Percentiles rank a stretch among this genome's conserved stretches.
These are phyloP conservation scores for Yamadazyma buinensis DNA, from an alignment of 1,139 yeast genomes.

Conservation along the genomic window DNA sequence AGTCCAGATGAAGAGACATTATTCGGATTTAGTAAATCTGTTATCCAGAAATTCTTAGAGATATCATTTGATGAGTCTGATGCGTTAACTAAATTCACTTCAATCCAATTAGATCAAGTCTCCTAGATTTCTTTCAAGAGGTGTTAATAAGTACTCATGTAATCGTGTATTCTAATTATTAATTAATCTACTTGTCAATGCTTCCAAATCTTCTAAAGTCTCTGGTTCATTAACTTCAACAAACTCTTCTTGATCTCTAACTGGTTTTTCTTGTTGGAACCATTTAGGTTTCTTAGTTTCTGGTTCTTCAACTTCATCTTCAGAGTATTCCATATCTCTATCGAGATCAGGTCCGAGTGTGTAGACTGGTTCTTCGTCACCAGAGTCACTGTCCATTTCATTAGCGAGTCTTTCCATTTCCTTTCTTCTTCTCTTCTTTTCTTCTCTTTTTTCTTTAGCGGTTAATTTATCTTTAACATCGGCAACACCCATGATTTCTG, in stretches of 20 bases:
- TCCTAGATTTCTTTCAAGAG: too few relatives aligned
- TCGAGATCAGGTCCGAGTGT: slow-evolving; percentile 40
- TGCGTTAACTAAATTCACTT: too few relatives aligned
- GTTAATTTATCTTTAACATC: slow-evolving; percentile 75
- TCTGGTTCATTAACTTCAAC: slow-evolving; percentile 85
- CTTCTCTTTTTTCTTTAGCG: slow-evolving; percentile 82
- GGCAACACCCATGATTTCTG: slow-evolving; percentile 61
- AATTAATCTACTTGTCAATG: slow-evolving; percentile 70
- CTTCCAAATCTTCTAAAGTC: slow-evolving; percentile 90
- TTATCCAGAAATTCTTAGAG: too few relatives aligned
- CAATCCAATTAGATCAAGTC: too few relatives aligned
- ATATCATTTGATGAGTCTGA: not conserved
- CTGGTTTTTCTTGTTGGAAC: slow-evolving; percentile 39
- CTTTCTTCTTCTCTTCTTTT: slow-evolving; percentile 84
- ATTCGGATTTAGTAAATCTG: not conserved
- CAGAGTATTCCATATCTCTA: slow-evolving; percentile 39
- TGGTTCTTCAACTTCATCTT: slow-evolving; percentile 34
- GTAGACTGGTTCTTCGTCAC: slow-evolving; percentile 24
- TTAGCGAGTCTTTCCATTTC: slow-evolving; percentile 60
- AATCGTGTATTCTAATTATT: slow-evolving; percentile 10
- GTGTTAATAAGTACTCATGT: too few relatives aligned
- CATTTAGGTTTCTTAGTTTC: slow-evolving; percentile 57
- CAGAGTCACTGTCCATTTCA: slow-evolving; percentile 29
- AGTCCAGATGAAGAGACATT: not conserved
- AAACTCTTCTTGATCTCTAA: slow-evolving; percentile 29